Conservation (phyloP, 164 flowering plant species). For the Vitis riparia region DNA sequence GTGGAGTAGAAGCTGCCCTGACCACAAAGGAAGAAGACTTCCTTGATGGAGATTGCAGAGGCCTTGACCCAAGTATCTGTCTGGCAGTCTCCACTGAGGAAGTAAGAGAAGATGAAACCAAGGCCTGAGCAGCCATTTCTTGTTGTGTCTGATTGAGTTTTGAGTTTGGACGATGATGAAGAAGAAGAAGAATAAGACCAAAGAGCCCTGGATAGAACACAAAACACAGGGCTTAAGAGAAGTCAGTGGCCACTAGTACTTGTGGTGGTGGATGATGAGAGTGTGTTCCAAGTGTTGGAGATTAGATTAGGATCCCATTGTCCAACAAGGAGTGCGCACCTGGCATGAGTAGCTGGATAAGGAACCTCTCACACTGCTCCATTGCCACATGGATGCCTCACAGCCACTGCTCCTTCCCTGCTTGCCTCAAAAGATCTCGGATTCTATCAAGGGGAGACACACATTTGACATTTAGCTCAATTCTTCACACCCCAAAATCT, state of each 20-base stretch:
- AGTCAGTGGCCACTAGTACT: neutral
- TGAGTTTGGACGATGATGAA: neutral
- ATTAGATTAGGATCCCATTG: constrained; percentile 37
- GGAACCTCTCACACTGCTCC: neutral
- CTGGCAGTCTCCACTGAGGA: constrained; percentile 71
- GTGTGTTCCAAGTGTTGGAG: constrained; percentile 15
- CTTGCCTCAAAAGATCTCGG: too few species aligned
- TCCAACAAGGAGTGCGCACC: constrained; percentile 40
- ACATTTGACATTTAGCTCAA: too few species aligned
- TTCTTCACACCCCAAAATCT: too few species aligned
- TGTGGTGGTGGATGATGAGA: constrained; percentile 21
- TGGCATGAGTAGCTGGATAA: constrained; percentile 28
- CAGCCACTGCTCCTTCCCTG: too few species aligned
- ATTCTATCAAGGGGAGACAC: too few species aligned
- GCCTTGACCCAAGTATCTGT: constrained; percentile 52
- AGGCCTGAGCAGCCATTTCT: constrained; percentile 75
- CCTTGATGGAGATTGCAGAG: constrained; percentile 34
- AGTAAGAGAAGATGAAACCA: constrained; percentile 72
- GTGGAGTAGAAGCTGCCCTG: constrained; percentile 80
- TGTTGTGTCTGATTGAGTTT: neutral
- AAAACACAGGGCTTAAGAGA: neutral
- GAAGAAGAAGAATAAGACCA: neutral
- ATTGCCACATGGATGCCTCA: too few species aligned
- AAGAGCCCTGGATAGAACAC: neutral
- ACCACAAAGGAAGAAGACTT: constrained; percentile 64